phyloP scores from a whole-genome alignment of 2,329 filamentous ascomycete species.

The Penicillium sp. region DNA sequence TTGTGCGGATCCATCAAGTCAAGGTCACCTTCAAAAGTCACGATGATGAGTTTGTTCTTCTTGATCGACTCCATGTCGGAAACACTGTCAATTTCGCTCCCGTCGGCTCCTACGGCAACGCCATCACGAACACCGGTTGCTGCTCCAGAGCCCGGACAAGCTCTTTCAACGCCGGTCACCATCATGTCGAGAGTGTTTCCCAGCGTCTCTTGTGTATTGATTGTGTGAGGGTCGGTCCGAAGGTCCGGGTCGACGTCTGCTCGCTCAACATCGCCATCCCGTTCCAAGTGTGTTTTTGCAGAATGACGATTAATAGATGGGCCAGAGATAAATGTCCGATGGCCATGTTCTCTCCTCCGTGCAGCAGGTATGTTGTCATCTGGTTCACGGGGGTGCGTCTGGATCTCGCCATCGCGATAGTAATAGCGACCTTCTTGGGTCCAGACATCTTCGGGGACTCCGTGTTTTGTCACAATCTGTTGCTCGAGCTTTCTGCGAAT shows the following conservation, averaged over 20 bases:
- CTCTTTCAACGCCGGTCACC: conserved; percentile 28
- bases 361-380: background rate
- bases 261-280: conserved; percentile 11
- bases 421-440: conserved; percentile 20
- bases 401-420: conserved; percentile 9
- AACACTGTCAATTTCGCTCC: background rate
- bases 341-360: conserved; percentile 8
- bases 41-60: conserved; percentile 42
- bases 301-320: conserved; percentile 6
- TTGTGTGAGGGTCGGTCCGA: conserved; percentile 13
- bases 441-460: conserved; percentile 14
- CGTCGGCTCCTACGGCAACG: background rate
- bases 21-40: conserved; percentile 42
- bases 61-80: conserved; percentile 20
- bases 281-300: background rate
- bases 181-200: conserved; percentile 23
- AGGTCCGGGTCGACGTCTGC: conserved; percentile 15
- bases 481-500: conserved; percentile 21
- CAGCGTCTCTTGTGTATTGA: conserved; percentile 20
- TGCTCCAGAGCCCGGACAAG: conserved; percentile 18
- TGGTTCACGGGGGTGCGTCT: background rate
- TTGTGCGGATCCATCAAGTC: conserved; percentile 51
- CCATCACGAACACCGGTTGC: background rate
- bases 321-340: conserved; percentile 3
- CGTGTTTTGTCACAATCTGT: conserved; percentile 22